phyloP scores from a whole-genome alignment of 2,329 filamentous ascomycete species.

The Thermomyces lanuginosus region DNA sequence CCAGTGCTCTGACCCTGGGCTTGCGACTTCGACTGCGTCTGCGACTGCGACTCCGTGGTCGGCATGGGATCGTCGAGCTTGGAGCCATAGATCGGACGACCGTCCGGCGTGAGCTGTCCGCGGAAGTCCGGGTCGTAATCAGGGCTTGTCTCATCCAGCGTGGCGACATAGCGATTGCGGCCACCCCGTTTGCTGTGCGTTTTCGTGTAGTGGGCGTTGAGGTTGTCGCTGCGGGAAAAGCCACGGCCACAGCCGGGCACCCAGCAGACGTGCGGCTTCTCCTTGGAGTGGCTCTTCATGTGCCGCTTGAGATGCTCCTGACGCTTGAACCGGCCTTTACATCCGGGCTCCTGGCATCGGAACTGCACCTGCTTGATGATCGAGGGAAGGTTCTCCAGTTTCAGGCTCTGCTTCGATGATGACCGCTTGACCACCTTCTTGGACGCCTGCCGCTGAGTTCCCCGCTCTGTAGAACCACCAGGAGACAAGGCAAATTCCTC shows the following conservation, averaged over 20 bases:
- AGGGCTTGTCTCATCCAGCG: conserved; percentile 26
- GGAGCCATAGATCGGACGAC: conserved; percentile 24
- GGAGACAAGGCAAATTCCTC: conserved; percentile 22
- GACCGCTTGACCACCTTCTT: conserved; percentile 17
- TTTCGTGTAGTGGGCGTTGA: conserved; percentile 31
- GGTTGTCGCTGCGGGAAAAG: conserved; percentile 30
- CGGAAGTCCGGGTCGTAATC: conserved; percentile 30
- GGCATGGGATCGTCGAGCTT: conserved; percentile 20
- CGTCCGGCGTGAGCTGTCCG: conserved; percentile 27
- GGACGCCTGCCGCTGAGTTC: conserved; percentile 16
- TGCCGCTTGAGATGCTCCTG: conserved; percentile 36
- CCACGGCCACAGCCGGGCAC: conserved; percentile 26
- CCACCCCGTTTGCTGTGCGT: conserved; percentile 32
- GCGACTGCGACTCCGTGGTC: too few relatives aligned
- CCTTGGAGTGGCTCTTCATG: conserved; percentile 31
- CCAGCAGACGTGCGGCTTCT: conserved; percentile 30
- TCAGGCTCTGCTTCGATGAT: conserved; percentile 20
- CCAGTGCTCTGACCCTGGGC: too few relatives aligned
- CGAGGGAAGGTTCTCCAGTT: conserved; percentile 21
- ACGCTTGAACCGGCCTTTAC: conserved; percentile 31
- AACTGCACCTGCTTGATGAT: conserved; percentile 28
- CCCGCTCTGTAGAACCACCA: conserved; percentile 11
- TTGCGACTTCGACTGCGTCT: too few relatives aligned
- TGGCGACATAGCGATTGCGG: conserved; percentile 31
- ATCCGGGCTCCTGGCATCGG: conserved; percentile 27